phyloP scores from a whole-genome alignment of 1,284 basidiomycete species.

The Malassezia japonica region DNA sequence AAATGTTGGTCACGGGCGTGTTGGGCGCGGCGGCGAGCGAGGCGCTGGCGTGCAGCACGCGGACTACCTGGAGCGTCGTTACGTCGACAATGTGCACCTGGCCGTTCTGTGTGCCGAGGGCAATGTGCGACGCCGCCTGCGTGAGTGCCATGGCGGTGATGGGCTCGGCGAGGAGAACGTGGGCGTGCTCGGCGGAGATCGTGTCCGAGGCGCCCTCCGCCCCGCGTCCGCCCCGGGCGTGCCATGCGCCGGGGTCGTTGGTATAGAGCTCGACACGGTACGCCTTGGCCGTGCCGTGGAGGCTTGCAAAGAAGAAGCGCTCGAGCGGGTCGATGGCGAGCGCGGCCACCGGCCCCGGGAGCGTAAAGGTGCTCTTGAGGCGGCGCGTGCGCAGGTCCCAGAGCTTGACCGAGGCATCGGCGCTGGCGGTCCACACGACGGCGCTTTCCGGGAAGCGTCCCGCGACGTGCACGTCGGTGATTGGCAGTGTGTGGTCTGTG shows the following conservation, averaged over 20 bases:
- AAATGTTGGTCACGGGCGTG: slow-evolving; percentile 33
- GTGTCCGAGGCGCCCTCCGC: not conserved
- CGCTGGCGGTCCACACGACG: slow-evolving; percentile 67
- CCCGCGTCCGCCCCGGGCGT: slow-evolving; percentile 7
- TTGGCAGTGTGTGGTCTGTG: slow-evolving; percentile 79
- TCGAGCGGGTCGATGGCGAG: slow-evolving; percentile 73
- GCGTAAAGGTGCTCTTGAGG: slow-evolving; percentile 70
- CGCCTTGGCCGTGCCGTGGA: slow-evolving; percentile 47
- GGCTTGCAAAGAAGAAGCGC: slow-evolving; percentile 72
- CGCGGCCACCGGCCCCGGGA: slow-evolving; percentile 62
- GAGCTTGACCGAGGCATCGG: slow-evolving; percentile 87
- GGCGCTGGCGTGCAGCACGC: slow-evolving; percentile 52
- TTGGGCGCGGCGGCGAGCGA: slow-evolving; percentile 18
- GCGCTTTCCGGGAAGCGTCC: slow-evolving; percentile 65
- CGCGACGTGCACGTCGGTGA: slow-evolving; percentile 69
- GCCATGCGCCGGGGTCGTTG: slow-evolving; percentile 26
- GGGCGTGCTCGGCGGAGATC: not conserved
- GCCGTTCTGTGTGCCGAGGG: slow-evolving; percentile 50
- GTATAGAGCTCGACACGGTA: slow-evolving; percentile 68
- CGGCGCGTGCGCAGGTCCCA: slow-evolving; percentile 71
- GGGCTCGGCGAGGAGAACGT: slow-evolving; percentile 16
- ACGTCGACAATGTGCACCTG: slow-evolving; percentile 75
- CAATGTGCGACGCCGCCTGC: slow-evolving; percentile 58
- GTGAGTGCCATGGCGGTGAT: slow-evolving; percentile 68
- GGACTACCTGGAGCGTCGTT: slow-evolving; percentile 75